Base-by-base conservation (phyloP, 164 flowering plant species). In the Berberis thunbergii region DNA sequence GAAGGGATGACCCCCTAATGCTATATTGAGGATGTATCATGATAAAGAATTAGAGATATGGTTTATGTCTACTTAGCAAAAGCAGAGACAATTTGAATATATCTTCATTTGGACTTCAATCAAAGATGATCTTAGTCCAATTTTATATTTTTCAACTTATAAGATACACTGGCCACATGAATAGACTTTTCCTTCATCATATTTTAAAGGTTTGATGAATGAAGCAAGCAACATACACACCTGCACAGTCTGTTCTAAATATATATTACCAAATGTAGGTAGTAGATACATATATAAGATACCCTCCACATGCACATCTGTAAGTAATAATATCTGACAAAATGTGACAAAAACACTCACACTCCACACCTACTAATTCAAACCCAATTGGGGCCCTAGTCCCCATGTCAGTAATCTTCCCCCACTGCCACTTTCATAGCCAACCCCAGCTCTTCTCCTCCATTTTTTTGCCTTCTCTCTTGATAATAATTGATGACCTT, bases 321-420 rank as follows among this genome's bases (percentile, higher is more conserved):
- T 69, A 64, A 57, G 63, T 54, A 72, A 60, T 53, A 72, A 67
- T 53, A 63, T 72, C 78, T 73, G 78, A 79, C 77, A 72, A 63
- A 64, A 64, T 67, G 75, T 67, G 79, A 70, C 68, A 74, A 71
- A 75, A 63, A 70, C 26, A 26, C 26, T 0, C 26, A 0, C 26
- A 26, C 26, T 26, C 26, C 83, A 76, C 80, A 63, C 86, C 88
- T 81, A 77, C 78, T 74, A 59, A 80, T 77, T 70, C 71, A 77
- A 73, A 64, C 68, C 66, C 73, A 76, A 74, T 72, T 82, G 83
- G 26, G 78, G 74, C 71, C 73, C 2, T 60, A 69, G 86, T 80
- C 26, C 26, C 26, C 81, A 64, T 80, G 84, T 82, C 88, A 84
- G 88, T 57, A 48, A 52, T 71, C 76, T 60, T 71, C 70, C 67